phyloP scores from a whole-genome alignment of 768 basidiomycete genomes.

The Trametes coccinea region DNA sequence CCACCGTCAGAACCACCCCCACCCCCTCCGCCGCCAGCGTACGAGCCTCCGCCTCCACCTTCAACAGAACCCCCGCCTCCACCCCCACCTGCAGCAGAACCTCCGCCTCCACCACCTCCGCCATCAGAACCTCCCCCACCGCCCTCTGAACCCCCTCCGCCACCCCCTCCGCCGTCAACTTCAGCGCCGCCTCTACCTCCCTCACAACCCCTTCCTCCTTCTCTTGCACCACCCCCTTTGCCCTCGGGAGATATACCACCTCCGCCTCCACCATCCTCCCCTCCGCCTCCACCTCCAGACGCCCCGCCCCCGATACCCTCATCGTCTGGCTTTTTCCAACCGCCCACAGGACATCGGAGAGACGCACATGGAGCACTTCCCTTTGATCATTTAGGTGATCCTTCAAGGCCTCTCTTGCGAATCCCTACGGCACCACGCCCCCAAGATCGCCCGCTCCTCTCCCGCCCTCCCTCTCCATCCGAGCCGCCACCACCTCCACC shows the following conservation, averaged over 20 bases:
- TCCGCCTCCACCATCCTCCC: slow-evolving; percentile 31
- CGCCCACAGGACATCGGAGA: slow-evolving; percentile 15
- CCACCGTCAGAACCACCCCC: slow-evolving; percentile 31
- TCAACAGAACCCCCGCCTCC: slow-evolving; percentile 28
- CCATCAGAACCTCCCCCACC: slow-evolving; percentile 27
- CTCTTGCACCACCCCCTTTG: slow-evolving; percentile 26
- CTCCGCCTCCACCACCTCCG: slow-evolving; percentile 29
- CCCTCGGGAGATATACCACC: slow-evolving; percentile 17
- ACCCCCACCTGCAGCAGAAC: slow-evolving; percentile 26
- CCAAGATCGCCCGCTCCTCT: not conserved
- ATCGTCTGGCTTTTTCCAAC: slow-evolving; percentile 5
- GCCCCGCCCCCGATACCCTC: slow-evolving; percentile 18
- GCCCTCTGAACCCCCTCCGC: slow-evolving; percentile 24
- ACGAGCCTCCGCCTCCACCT: slow-evolving; percentile 11
- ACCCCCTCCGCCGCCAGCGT: slow-evolving; percentile 30
- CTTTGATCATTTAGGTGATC: not conserved
- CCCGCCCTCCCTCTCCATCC: slow-evolving; percentile 14
- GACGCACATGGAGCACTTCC: not conserved
- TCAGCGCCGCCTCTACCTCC: slow-evolving; percentile 29
- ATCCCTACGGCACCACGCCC: slow-evolving; percentile 15
- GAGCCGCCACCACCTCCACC: slow-evolving; percentile 20
- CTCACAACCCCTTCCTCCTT: slow-evolving; percentile 18
- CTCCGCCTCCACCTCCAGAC: slow-evolving; percentile 21
- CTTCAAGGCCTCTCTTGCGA: slow-evolving; percentile 24
- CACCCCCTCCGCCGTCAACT: slow-evolving; percentile 29